Conservation (phyloP, 108 stramenopile genomes). For the Chaetoceros tenuissimus region DNA sequence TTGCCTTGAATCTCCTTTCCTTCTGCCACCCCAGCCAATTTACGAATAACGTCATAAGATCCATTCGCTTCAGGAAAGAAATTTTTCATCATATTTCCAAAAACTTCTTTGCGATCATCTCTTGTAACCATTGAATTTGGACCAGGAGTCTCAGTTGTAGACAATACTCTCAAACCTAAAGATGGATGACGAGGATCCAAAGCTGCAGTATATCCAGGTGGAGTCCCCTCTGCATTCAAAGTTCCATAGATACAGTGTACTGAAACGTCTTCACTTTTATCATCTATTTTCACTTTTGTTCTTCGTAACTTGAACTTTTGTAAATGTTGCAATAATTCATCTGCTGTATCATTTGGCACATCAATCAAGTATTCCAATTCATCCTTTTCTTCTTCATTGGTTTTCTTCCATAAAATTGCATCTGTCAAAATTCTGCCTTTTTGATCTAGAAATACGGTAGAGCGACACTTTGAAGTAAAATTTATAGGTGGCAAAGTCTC, state of each 20-base stretch:
- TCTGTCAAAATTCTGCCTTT: slow-evolving; percentile 78
- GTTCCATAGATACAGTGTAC: slow-evolving; percentile 74
- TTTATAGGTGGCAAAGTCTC: slow-evolving; percentile 21
- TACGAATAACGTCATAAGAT: slow-evolving; percentile 61
- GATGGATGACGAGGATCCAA: slow-evolving; percentile 82
- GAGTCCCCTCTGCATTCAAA: slow-evolving; percentile 52
- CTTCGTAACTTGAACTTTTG: slow-evolving; percentile 62
- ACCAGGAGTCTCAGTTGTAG: slow-evolving; percentile 16
- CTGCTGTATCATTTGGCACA: slow-evolving; percentile 51
- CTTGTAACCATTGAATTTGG: neutral
- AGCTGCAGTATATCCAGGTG: slow-evolving; percentile 53
- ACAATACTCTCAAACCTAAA: slow-evolving; percentile 64
- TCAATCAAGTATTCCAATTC: slow-evolving; percentile 65
- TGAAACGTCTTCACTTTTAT: slow-evolving; percentile 40
- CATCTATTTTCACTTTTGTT: slow-evolving; percentile 50
- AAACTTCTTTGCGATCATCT: slow-evolving; percentile 12
- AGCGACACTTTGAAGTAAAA: slow-evolving; percentile 50
- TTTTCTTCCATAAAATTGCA: slow-evolving; percentile 66
- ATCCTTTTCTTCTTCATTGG: slow-evolving; percentile 11
- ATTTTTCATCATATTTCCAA: slow-evolving; percentile 38
- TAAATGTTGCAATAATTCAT: slow-evolving; percentile 49
- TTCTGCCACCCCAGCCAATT: slow-evolving; percentile 78
- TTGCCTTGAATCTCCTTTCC: slow-evolving; percentile 62
- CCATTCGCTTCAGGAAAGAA: slow-evolving; percentile 44
- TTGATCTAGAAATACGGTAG: slow-evolving; percentile 73